Evolutionary conservation across 306 rosid species (phyloP), one percentile per base, ranked within the genome.

Genomic region (Phaseolus lunatus): DNA sequence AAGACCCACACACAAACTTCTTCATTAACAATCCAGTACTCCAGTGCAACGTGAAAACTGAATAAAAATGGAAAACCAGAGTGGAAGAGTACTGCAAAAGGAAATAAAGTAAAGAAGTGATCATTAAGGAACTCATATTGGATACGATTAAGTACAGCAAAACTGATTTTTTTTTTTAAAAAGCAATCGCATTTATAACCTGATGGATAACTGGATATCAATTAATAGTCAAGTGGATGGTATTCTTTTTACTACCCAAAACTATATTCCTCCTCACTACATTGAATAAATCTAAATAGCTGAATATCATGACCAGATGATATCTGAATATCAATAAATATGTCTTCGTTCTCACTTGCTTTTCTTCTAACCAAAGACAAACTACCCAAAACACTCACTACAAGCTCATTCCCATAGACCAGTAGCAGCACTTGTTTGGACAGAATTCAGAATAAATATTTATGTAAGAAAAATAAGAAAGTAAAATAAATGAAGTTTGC

Each of bases 61-160:
- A 48, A 29, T 10, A 20, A n/a, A 29, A 24, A 16, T 8, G 47
- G 61, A 50, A 39, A 33, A 35, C 7, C 22, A 24, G 29, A 23
- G 31, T 22, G 19, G 19, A 11, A 37, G 53, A 20, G 77, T 7
- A 22, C 67, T 9, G 16, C 13, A 11, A 37, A 12, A 56, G 14
- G 23, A 72, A 72, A 33, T 35, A 72, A 71, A 33, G 43, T 29
- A 5, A 57, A 62, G 16, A 61, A 61, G 67, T 18, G 45, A 45
- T 6, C n/a, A 8, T 19, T 7, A 3, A 18, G n/a, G 52, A 37
- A 53, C 7, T 54, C 18, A 35, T 3, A 52, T 53, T 53, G 4
- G 15, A 35, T 6, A 53, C 2, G 26, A 31, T 70, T 29, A 29
- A 52, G 20, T 53, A 7, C 19, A 52, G 33, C 66, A 35, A 53